These are phyloP conservation scores for Nothophoma quercina DNA, from an alignment of 2,329 filamentous ascomycete species.

Conservation along the genomic window DNA sequence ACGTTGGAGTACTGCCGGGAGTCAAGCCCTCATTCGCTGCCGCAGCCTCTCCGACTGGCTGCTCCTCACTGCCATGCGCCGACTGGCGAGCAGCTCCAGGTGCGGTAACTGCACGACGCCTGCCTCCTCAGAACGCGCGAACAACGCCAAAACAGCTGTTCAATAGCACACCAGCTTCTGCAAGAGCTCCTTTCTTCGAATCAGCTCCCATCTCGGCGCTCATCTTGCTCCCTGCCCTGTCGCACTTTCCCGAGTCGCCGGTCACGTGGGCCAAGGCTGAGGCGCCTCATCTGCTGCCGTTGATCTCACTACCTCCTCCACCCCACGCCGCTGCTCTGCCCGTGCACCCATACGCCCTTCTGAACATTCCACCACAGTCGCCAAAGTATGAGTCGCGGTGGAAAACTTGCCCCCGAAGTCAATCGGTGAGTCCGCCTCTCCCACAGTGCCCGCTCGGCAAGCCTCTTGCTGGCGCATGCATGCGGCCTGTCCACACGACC, in stretches of 20 bases:
- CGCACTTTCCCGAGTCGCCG: not conserved
- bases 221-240: not conserved
- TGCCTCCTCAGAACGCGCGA: too few relatives aligned
- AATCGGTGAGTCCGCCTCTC: conserved; percentile 75
- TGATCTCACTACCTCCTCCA: conserved; percentile 14
- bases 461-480: conserved; percentile 25
- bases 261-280: conserved; percentile 13
- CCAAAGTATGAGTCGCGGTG: conserved; percentile 90
- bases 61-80: conserved; percentile 7
- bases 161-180: too few relatives aligned
- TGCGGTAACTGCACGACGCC: too few relatives aligned
- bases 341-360: conserved; percentile 32
- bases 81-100: too few relatives aligned
- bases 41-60: conserved; percentile 32
- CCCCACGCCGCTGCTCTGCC: conserved; percentile 17
- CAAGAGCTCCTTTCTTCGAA: too few relatives aligned
- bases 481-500: conserved; percentile 36
- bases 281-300: conserved; percentile 18
- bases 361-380: conserved; percentile 28
- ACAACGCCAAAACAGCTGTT: too few relatives aligned
- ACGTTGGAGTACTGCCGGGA: conserved; percentile 9
- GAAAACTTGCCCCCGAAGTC: conserved; percentile 99
- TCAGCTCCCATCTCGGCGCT: not conserved
- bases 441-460: conserved; percentile 23
- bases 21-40: conserved; percentile 32